A percentile compares a stretch with the other conserved stretches of the same genome.
phyloP scores from a whole-genome alignment of 306 rosid species.

The Alnus glutinosa region DNA sequence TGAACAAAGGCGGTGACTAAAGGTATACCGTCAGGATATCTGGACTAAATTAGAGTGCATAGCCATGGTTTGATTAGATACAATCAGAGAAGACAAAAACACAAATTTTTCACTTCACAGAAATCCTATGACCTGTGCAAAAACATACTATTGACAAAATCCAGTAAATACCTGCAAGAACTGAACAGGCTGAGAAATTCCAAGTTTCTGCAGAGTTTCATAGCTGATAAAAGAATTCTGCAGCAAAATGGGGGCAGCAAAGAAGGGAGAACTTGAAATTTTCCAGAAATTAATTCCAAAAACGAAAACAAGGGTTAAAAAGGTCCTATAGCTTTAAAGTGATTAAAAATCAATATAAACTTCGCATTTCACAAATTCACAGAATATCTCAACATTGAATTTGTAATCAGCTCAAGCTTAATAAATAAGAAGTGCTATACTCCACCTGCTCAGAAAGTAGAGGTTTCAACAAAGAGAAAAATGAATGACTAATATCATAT shows the following conservation, averaged over 20 bases:
- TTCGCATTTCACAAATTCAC: not conserved
- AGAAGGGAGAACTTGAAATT: conserved; percentile 7
- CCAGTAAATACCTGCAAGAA: conserved; percentile 89
- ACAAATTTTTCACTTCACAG: conserved; percentile 18
- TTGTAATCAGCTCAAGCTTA: conserved; percentile 7
- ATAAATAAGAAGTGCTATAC: not conserved
- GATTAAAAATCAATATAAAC: not conserved
- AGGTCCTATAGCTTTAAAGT: conserved; percentile 1
- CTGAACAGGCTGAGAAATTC: conserved; percentile 91
- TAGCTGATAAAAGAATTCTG: conserved; percentile 90
- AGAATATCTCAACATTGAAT: not conserved
- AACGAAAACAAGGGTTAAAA: not conserved
- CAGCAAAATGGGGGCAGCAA: conserved; percentile 25
- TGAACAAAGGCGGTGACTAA: conserved; percentile 79
- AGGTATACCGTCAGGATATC: conserved; percentile 93
- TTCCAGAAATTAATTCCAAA: conserved; percentile 6
- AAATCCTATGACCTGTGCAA: conserved; percentile 25
- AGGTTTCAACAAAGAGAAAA: not conserved
- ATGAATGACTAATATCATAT: not conserved
- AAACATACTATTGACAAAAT: conserved; percentile 31
- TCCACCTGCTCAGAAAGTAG: not conserved
- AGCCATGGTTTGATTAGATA: conserved; percentile 50
- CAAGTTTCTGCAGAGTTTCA: conserved; percentile 79
- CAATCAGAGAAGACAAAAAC: conserved; percentile 23
- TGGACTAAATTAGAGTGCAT: conserved; percentile 80